phyloP scores from a whole-genome alignment of 805 yeast species.

The Saccharomycopsis selenospora region DNA sequence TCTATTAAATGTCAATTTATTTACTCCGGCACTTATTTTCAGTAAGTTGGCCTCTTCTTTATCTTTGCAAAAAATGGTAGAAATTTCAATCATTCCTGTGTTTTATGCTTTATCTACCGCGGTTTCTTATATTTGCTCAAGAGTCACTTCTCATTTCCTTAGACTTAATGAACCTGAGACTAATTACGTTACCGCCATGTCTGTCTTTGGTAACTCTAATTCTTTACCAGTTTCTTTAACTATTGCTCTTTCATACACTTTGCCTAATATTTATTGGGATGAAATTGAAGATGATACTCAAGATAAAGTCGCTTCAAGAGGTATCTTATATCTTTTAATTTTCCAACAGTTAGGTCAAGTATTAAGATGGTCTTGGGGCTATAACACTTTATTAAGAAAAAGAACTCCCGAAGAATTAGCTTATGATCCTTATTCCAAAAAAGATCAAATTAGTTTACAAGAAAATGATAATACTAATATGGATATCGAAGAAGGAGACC shows the following conservation, averaged over 20 bases:
- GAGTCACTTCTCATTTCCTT: conserved; percentile 44
- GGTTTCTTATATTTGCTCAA: conserved; percentile 62
- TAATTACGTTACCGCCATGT: conserved; percentile 94
- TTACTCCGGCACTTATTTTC: conserved; percentile 93
- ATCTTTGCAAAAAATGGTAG: conserved; percentile 68
- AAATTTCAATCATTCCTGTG: conserved; percentile 76
- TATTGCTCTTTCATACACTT: conserved; percentile 65
- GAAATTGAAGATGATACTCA: conserved; percentile 57
- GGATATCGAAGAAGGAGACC: neutral
- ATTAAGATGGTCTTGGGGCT: conserved; percentile 85
- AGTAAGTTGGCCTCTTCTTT: conserved; percentile 65
- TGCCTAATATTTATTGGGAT: conserved; percentile 73
- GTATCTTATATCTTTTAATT: conserved; percentile 62
- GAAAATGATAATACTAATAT: neutral
- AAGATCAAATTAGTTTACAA: neutral
- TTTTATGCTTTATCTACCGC: conserved; percentile 78
- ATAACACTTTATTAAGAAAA: conserved; percentile 56
- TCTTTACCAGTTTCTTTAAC: conserved; percentile 90
- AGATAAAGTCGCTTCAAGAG: conserved; percentile 70
- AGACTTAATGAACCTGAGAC: conserved; percentile 64
- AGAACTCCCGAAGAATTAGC: conserved; percentile 28
- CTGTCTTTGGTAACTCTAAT: conserved; percentile 93
- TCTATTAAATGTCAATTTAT: conserved; percentile 76
- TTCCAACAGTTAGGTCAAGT: conserved; percentile 82
- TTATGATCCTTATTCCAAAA: conserved; percentile 16